Evolutionary conservation across 345 rosid genomes (phyloP), one percentile per base, ranked within the genome.

Genomic region (Arabidopsis suecica): DNA sequence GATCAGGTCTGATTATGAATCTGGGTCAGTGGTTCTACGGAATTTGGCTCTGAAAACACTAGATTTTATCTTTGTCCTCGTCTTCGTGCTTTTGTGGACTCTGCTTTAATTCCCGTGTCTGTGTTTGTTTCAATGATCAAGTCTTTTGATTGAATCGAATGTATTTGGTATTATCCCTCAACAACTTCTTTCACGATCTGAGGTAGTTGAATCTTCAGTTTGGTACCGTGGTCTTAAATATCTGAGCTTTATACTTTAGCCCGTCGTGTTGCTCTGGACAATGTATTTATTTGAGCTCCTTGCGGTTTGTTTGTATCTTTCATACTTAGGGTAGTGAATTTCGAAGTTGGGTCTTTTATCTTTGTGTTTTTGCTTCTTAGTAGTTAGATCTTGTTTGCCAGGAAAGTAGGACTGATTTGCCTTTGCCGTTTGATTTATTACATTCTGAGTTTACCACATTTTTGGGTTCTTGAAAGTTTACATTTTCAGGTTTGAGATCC

Each of bases 81-180:
- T 42, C 57, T 14, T 59, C 33, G 55, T 75, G 69, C 30, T 72
- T 71, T 58, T 34, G 44, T 78, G 69, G 81, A 69, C 34, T 72
- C 67, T 79, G 73, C 51, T 73, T 13, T 58, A 71, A 59, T 75
- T 65, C 22, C 50, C 36, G 37, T 50, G 63, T 33, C 54, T 23
- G 82, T 73, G 71, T 62, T 78, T 75, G 69, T 78, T 65, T 54
- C 56, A 48, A 53, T 57, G 78, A 66, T 75, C 83, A 68, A 77
- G 65, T 16, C 18, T 54, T 54, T 65, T 49, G 50, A 48, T 59
- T 66, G 12, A 23, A 57, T 74, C 49, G 50, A 61, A 64, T 56
- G 55, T 55, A 1, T 55, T 38, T 75, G 45, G 45, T 60, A 18
- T 9, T 60, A 18, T 9, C 30, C 30, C 3, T 28, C 30, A 28